Evolutionary conservation across 139 green algal species (phyloP).

Genomic region (Haematococcus sp.): DNA sequence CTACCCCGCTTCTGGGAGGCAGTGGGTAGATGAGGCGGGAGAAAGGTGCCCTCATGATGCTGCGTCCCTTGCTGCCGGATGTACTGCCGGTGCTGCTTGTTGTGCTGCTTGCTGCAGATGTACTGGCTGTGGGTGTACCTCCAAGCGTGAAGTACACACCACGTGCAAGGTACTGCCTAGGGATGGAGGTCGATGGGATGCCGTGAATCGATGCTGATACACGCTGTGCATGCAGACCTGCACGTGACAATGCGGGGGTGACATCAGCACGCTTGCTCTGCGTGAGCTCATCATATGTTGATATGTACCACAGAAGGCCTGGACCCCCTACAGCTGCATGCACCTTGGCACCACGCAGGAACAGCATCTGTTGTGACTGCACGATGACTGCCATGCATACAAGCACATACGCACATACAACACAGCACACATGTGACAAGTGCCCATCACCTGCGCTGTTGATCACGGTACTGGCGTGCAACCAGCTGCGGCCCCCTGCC

Average conservation of each 20-base stretch:
- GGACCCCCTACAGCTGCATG: too few species aligned
- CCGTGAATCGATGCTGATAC: slow-evolving; percentile 38
- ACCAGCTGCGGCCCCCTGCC: slow-evolving; percentile 18
- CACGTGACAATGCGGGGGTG: background rate
- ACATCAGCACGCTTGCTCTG: background rate
- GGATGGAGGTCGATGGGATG: slow-evolving; percentile 43
- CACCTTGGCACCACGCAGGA: too few species aligned
- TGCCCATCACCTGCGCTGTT: slow-evolving; percentile 67
- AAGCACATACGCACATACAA: too few species aligned
- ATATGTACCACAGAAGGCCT: too few species aligned
- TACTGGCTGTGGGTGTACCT: background rate
- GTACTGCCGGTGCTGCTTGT: background rate
- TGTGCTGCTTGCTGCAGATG: background rate
- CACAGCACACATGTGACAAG: too few species aligned
- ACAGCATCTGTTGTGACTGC: too few species aligned
- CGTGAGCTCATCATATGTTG: too few species aligned
- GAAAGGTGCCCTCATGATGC: slow-evolving; percentile 45
- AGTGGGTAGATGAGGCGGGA: slow-evolving; percentile 75
- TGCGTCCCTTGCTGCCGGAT: background rate
- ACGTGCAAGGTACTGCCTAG: slow-evolving; percentile 53
- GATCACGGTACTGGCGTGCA: slow-evolving; percentile 48
- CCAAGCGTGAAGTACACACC: slow-evolving; percentile 3
- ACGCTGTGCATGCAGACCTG: slow-evolving; percentile 32
- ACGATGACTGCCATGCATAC: too few species aligned
- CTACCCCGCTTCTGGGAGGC: slow-evolving; percentile 19